These are phyloP conservation scores for Fusarium brevicatenulatum DNA, from an alignment of 2,329 filamentous ascomycete genomes.

Conservation along the genomic window DNA sequence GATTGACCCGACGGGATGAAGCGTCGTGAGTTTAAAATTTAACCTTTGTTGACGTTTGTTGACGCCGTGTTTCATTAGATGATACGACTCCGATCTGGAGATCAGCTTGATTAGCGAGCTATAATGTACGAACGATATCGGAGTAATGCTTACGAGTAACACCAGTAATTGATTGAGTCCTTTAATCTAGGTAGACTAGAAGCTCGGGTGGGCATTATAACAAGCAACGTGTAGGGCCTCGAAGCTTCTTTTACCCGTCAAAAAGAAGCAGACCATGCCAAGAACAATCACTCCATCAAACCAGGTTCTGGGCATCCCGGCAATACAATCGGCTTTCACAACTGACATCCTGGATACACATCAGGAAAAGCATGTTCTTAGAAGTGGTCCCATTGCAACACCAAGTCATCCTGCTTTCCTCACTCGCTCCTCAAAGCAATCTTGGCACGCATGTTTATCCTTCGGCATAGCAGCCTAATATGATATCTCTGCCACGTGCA, in stretches of 20 bases:
- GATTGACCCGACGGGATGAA: not conserved
- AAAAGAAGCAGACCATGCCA: not conserved
- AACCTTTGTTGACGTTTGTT: not conserved
- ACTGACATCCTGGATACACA: not conserved
- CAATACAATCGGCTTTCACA: not conserved
- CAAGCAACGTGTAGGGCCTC: no score
- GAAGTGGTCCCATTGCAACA: not conserved
- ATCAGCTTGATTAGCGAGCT: not conserved
- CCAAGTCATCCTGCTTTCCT: not conserved
- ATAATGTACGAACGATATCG: rapidly evolving
- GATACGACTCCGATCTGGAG: not conserved
- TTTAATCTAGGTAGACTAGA: no score
- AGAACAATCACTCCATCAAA: not conserved
- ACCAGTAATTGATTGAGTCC: no score
- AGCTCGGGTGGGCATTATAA: no score
- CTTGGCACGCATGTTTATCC: not conserved
- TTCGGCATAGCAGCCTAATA: not conserved
- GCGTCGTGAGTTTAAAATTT: not conserved
- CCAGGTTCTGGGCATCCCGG: not conserved
- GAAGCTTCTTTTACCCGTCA: not conserved
- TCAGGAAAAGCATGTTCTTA: rapidly evolving
- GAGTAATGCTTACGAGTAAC: rapidly evolving
- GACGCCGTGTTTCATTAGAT: not conserved
- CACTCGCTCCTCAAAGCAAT: rapidly evolving
- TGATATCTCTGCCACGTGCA: not conserved